Percentiles rank a stretch among this genome's conserved stretches.
Conservation (phyloP, 306 rosid genomes). For the Aeschynomene evenia region DNA sequence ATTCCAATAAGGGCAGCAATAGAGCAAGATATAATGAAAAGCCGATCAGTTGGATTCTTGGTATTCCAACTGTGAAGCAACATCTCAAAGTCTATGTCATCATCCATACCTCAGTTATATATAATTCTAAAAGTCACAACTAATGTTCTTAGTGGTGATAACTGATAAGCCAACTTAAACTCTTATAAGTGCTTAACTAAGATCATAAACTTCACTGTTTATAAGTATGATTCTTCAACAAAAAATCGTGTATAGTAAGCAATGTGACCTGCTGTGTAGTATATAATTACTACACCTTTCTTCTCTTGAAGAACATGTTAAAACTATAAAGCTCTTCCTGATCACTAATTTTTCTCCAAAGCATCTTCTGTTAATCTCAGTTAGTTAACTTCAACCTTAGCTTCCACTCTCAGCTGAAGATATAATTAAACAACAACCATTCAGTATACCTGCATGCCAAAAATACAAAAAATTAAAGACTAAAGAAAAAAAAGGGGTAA, state of each 20-base stretch:
- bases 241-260: neutral
- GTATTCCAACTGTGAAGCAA: constrained; percentile 69
- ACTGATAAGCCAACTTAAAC: constrained; percentile 26
- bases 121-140: constrained; percentile 11
- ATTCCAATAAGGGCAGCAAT: constrained; percentile 84
- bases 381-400: neutral
- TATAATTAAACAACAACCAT: neutral
- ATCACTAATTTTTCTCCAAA: constrained; percentile 16
- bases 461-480: neutral
- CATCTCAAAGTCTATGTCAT: constrained; percentile 64
- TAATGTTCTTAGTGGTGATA: constrained; percentile 19
- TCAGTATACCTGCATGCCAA: constrained; percentile 35
- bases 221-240: constrained; percentile 8
- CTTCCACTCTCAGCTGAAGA: neutral
- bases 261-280: constrained; percentile 5
- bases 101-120: constrained; percentile 63
- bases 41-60: constrained; percentile 73
- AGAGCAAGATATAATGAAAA: constrained; percentile 68
- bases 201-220: constrained; percentile 8
- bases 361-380: constrained; percentile 16
- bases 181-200: neutral
- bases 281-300: constrained; percentile 30
- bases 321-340: constrained; percentile 13
- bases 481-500: neutral
- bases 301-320: constrained; percentile 12